phyloP scores from a whole-genome alignment of 495 filamentous ascomycete genomes.

The Diplogelasinospora grovesii region DNA sequence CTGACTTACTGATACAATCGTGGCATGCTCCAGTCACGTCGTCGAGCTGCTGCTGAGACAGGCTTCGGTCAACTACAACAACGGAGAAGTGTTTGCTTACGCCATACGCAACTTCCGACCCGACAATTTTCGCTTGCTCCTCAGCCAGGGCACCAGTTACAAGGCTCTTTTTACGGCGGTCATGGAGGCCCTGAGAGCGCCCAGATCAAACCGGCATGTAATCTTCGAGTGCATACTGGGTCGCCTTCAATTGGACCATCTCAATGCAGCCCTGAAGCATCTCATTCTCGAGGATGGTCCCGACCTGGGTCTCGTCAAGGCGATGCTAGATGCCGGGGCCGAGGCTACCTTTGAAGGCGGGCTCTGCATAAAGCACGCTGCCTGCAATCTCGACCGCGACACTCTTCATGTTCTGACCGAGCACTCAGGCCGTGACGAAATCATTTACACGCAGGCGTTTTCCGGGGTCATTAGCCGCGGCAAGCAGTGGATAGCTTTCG shows the following conservation, averaged over 20 bases:
- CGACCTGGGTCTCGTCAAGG: conserved; percentile 14
- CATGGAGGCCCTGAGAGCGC: conserved; percentile 17
- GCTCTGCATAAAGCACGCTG: conserved; percentile 24
- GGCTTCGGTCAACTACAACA: conserved; percentile 25
- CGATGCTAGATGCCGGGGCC: conserved; percentile 20
- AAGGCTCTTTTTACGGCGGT: conserved; percentile 20
- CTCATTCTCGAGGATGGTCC: conserved; percentile 16
- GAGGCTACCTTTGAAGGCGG: conserved; percentile 21
- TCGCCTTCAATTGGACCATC: conserved; percentile 19
- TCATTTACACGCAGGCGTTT: conserved; percentile 18
- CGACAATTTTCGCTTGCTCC: conserved; percentile 20
- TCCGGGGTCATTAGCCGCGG: conserved; percentile 13
- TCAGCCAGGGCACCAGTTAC: conserved; percentile 19
- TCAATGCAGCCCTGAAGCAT: conserved; percentile 23
- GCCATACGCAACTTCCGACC: conserved; percentile 20
- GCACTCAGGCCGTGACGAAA: conserved; percentile 6
- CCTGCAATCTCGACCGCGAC: conserved; percentile 18
- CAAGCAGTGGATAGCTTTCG: conserved; percentile 26
- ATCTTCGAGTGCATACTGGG: conserved; percentile 15
- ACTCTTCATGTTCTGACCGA: conserved; percentile 15
- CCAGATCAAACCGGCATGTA: conserved; percentile 4
- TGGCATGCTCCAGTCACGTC: conserved; percentile 4
- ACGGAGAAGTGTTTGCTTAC: conserved; percentile 24
- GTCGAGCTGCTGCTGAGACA: conserved; percentile 17
- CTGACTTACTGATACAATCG: neutral